Evolutionary conservation across 2,329 filamentous ascomycete genomes (phyloP), one percentile per base, ranked within the genome.

Genomic region (Ilyonectria mors-panacis): DNA sequence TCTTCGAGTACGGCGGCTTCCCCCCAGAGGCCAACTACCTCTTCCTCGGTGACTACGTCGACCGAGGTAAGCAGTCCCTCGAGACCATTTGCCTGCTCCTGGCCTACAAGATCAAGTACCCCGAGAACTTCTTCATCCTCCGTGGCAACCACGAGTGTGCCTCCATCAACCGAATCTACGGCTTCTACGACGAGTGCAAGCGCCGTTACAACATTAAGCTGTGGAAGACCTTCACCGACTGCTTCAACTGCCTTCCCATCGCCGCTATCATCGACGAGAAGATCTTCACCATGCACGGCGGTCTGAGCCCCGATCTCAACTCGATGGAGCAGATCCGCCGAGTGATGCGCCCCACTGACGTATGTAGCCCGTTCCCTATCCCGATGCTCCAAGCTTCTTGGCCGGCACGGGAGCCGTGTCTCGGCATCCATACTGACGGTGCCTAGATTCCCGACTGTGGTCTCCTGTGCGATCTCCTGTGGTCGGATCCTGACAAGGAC

Each of bases 161-260:
- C 66, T 97, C 94, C 59, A 97, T 99, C 87, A 99, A 97, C 87
- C 94, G 96, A 80, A 97, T 98, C 83, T 99, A 99, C 82, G 96
- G 96, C 67, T 99, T 99, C 87, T 99, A 99, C 87, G 96, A 99
- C 80, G 95, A 99, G 85, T 99, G 95, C 91, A 99, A 99, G 88
- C 92, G 96, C 80, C 90, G 95, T 76, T 98, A 97, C 87, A 99
- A 98, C 85, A 97, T 98, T 87, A 98, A 98, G 89, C 89, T 98
- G 69, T 98, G 95, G 95, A 99, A 99, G 89, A 98, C 95, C 1
- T 98, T 99, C 81, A 98, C 95, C 71, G 95, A 99, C 82, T 98
- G 95, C 88, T 99, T 99, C 90, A 99, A 99, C 88, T 98, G 94
- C 85, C 85, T 98, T 79, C 95, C 95, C 54, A 98, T 99, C 82